Percentiles rank a stretch among this genome's conserved stretches.
phyloP scores from a whole-genome alignment of 306 rosid species.

The Herpetospermum pedunculosum region DNA sequence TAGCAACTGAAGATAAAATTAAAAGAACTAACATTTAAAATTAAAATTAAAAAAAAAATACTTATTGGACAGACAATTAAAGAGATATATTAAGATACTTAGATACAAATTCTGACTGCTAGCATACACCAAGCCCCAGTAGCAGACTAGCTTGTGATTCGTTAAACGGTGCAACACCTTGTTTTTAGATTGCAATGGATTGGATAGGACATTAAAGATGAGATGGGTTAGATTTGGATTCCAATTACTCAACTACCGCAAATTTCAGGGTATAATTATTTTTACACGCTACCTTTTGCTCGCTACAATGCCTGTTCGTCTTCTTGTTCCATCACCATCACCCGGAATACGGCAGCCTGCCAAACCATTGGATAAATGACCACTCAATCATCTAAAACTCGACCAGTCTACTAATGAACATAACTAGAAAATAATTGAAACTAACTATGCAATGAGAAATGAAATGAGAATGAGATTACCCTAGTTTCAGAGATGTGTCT shows the following conservation, averaged over 20 bases:
- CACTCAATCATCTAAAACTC: not conserved
- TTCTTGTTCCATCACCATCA: not conserved
- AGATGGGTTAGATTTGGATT: not conserved
- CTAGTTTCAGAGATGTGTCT: conserved; percentile 72
- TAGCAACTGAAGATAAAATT: too few relatives aligned
- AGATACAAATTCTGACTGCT: too few relatives aligned
- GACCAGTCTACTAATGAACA: not conserved
- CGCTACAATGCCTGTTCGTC: not conserved
- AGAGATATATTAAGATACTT: too few relatives aligned
- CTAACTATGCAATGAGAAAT: not conserved
- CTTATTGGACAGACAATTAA: too few relatives aligned
- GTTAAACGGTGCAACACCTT: not conserved
- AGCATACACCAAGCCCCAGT: too few relatives aligned
- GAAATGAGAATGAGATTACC: conserved; percentile 64
- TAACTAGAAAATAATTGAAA: not conserved
- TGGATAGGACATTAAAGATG: not conserved
- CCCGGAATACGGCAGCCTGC: conserved; percentile 12
- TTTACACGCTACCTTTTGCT: not conserved
- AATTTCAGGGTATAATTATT: not conserved
- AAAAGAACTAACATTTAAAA: too few relatives aligned
- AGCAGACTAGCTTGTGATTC: not conserved
- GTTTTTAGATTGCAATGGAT: not conserved
- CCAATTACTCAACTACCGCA: not conserved
- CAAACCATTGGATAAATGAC: not conserved
- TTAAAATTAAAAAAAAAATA: too few relatives aligned